Evolutionary conservation across 306 rosid species (phyloP), one percentile per base, ranked within the genome.

Genomic region (Prunus kanzakura): DNA sequence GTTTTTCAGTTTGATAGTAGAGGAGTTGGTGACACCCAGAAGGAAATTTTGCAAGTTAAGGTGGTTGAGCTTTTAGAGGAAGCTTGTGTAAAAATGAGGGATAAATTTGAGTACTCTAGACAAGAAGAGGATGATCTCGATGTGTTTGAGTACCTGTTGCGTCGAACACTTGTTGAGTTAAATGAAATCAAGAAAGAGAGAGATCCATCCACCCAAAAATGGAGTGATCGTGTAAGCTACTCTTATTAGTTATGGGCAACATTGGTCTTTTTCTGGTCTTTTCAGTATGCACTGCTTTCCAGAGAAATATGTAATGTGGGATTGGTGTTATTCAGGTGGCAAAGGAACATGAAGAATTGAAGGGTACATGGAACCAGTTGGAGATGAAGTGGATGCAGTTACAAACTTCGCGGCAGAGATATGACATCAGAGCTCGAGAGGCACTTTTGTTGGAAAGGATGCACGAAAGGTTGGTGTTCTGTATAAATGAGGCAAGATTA

Each of bases 61-160:
- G 77, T 73, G 9, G 77, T 73, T 4, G 69, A 61, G 69, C 57
- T 73, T 43, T 2, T 73, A 16, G 57, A 73, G 45, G 77, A 73
- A 51, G 77, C 77, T 60, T 73, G 69, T 73, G 8, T 16, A 3
- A 73, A 64, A 27, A 25, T 73, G 69, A 73, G 77, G 77, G 29
- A 73, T 18, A 73, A 45, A 47, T 73, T 73, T 73, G 77, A 73
- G n/a, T 73, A 58, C 45, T 60, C 56, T 14, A 73, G 77, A 45
- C 68, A 73, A 73, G 77, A 64, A 60, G 77, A 73, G 57, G 77
- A 73, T 73, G 77, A 73, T 15, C 68, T 73, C 18, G 77, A 73
- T 50, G 27, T 45, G 12, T 57, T 56, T 51, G 77, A 73, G 77
- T 73, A 73, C 68, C 52, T 30, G 68, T 27, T 73, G 69, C 77